Percentiles rank a stretch among this genome's conserved stretches.
Conservation (phyloP, 2,329 filamentous ascomycete species). For the Ambrosiella beaveri region DNA sequence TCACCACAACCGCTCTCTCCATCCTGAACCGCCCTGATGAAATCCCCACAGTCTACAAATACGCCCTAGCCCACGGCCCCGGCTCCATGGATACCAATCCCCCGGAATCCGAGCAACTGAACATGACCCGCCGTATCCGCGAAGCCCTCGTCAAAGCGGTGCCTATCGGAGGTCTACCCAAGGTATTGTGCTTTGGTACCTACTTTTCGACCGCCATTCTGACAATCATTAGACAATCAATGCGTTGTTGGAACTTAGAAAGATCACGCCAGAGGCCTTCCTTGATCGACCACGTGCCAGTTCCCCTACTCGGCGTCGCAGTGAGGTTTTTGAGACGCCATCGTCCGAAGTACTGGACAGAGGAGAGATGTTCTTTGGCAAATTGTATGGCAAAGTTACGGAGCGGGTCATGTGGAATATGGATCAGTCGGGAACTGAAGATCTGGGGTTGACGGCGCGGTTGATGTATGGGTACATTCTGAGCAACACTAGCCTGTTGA, state of each 20-base stretch:
- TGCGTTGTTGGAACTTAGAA: slow-evolving; percentile 27
- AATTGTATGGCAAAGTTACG: slow-evolving; percentile 32
- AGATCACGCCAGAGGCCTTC: slow-evolving; percentile 25
- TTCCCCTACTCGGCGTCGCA: slow-evolving; percentile 24
- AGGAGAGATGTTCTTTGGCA: slow-evolving; percentile 30
- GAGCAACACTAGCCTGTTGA: slow-evolving; percentile 30
- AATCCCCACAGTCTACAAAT: slow-evolving; percentile 26
- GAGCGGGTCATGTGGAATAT: slow-evolving; percentile 30
- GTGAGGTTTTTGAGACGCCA: slow-evolving; percentile 24
- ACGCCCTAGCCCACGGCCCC: slow-evolving; percentile 22
- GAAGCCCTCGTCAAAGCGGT: slow-evolving; percentile 33
- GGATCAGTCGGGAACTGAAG: slow-evolving; percentile 31
- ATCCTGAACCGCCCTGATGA: slow-evolving; percentile 32
- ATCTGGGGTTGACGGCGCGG: slow-evolving; percentile 29
- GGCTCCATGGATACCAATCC: slow-evolving; percentile 15
- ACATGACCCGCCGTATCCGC: slow-evolving; percentile 28
- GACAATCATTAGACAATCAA: slow-evolving; percentile 26
- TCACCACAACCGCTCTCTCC: slow-evolving; percentile 28
- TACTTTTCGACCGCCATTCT: neutral
- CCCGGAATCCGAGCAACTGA: slow-evolving; percentile 23
- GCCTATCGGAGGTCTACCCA: slow-evolving; percentile 31
- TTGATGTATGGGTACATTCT: slow-evolving; percentile 33
- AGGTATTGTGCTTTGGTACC: slow-evolving; percentile 21
- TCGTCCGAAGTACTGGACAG: slow-evolving; percentile 23
- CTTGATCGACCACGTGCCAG: slow-evolving; percentile 21